Base-by-base conservation (phyloP, 306 rosid species). In the Quercus alba region DNA sequence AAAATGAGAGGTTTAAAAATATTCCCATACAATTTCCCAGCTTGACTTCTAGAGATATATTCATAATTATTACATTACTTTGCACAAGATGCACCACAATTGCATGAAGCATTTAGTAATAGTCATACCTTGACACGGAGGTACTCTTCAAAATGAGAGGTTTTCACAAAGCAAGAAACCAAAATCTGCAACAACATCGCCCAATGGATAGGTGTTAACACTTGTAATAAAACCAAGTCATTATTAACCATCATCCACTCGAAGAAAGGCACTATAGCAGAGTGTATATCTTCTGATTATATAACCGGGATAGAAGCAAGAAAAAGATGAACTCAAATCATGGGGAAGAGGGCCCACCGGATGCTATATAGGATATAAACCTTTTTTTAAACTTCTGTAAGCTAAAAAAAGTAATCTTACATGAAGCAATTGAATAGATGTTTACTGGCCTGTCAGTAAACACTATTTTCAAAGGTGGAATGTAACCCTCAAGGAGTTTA, bases 91-190 rank as follows among this genome's bases (percentile, higher is more conserved):
- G 51, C 44, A 61, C 11, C 5, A 30, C 3, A n/a, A 70, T 54
- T 51, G 56, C 38, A 55, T 64, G 64, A 71, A 54, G 15, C 49
- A 19, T 25, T 12, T 2, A 55, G 33, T 23, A 78, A 20, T 72
- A 70, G 56, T 62, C 44, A 18, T 84, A 93, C 99, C 99, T 96
- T 93, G 77, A 96, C 98, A 35, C 97, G 90, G 8, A 96, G 92
- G 89, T 93, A 93, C 81, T 93, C 99, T 82, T 96, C 98, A 81
- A 96, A 85, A 86, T 86, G 97, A 73, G 99, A 88, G 83, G 99
- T 93, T 86, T 93, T 96, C 78, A 93, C 99, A 81, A 96, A 96
- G 91, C 99, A 96, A 64, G 99, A 96, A 82, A 96, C 80, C 87
- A 96, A 81, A 80, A 93, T 86, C 99, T 96, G 98, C 84, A 87